Percentiles rank a stretch among this genome's conserved stretches.
phyloP scores from a whole-genome alignment of 2,329 filamentous ascomycete genomes.

The Calycina herbarum region DNA sequence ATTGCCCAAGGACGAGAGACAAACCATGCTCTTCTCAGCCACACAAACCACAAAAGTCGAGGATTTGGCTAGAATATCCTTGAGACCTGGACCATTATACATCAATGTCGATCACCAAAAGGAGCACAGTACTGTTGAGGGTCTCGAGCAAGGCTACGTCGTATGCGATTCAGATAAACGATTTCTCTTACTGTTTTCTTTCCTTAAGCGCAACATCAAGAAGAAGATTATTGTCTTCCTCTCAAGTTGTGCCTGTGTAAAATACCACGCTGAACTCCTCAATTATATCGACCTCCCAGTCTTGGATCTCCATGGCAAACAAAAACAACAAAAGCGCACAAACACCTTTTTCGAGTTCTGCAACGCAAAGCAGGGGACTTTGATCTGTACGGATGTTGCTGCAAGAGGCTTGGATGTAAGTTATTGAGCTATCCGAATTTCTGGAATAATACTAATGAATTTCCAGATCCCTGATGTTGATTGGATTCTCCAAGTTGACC shows the following conservation, averaged over 20 bases:
- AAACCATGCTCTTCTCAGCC: constrained; percentile 98
- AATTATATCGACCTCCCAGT: constrained; percentile 97
- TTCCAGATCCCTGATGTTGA: constrained; percentile 83
- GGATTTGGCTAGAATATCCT: constrained; percentile 89
- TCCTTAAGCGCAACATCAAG: constrained; percentile 88
- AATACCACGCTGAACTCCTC: constrained; percentile 91
- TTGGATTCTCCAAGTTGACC: constrained; percentile 96
- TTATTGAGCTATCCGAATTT: neutral
- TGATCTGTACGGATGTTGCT: constrained; percentile 96
- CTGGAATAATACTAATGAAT: constrained; percentile 22
- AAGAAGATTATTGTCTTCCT: constrained; percentile 96
- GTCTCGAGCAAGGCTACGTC: constrained; percentile 93
- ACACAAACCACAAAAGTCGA: constrained; percentile 99
- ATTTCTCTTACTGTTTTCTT: constrained; percentile 90
- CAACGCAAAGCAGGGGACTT: constrained; percentile 78
- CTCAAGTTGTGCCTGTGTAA: constrained; percentile 87
- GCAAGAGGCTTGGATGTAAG: constrained; percentile 85
- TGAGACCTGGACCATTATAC: constrained; percentile 87
- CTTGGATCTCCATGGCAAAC: constrained; percentile 85
- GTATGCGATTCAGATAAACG: constrained; percentile 91
- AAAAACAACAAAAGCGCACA: constrained; percentile 98
- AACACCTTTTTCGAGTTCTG: constrained; percentile 98
- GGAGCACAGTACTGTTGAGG: constrained; percentile 88
- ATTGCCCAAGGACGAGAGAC: constrained; percentile 78
- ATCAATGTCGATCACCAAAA: constrained; percentile 94